Conservation (phyloP, 2,329 filamentous ascomycete genomes). For the Eutypa lata region DNA sequence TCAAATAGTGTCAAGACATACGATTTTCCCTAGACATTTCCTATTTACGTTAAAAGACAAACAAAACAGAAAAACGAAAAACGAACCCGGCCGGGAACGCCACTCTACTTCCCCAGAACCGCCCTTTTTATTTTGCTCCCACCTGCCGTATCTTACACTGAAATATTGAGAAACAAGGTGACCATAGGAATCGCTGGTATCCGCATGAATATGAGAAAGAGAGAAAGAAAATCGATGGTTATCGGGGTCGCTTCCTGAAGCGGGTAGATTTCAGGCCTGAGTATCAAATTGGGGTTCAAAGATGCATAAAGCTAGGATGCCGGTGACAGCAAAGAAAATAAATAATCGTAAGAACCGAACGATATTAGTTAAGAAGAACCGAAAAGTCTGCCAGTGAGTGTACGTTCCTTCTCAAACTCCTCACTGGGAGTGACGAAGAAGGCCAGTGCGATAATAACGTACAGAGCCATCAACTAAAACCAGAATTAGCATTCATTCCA, state of each 20-base stretch:
- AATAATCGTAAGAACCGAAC: not conserved
- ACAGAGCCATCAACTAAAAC: conserved; percentile 44
- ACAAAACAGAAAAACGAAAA: not conserved
- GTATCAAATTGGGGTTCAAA: not conserved
- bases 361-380: conserved; percentile 6
- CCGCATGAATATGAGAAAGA: not conserved
- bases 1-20: too few species aligned
- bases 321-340: not conserved
- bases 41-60: not conserved
- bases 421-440: conserved; percentile 55
- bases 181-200: not conserved
- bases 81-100: not conserved
- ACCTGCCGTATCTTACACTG: not conserved
- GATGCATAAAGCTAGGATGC: too few species aligned
- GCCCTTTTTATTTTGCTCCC: not conserved
- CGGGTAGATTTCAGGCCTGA: too few species aligned
- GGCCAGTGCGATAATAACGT: conserved; percentile 58
- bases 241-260: too few species aligned
- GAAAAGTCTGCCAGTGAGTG: conserved; percentile 5
- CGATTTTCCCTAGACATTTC: too few species aligned
- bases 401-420: conserved; percentile 38
- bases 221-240: not conserved
- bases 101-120: not conserved
- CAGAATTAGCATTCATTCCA: conserved; percentile 11
- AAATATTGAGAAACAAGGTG: not conserved